Evolutionary conservation across 768 basidiomycete genomes (phyloP).

Genomic region (Filobasidium wieringae): DNA sequence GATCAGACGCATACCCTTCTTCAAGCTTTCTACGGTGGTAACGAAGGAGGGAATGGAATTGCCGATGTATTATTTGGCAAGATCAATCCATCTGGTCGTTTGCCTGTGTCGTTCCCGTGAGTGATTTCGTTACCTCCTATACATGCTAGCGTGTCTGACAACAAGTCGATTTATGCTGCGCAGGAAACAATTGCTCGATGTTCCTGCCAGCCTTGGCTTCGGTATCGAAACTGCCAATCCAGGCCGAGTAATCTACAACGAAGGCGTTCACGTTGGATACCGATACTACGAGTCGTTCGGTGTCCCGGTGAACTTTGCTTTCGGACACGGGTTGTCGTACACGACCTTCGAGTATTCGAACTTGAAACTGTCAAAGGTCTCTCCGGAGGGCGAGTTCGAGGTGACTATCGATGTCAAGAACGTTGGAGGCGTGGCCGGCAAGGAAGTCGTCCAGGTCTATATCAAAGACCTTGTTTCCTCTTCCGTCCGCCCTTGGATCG

Average conservation of each 20-base stretch:
- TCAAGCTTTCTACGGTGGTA: constrained; percentile 77
- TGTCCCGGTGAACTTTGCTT: constrained; percentile 8
- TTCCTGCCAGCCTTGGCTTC: neutral
- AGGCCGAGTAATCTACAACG: constrained; percentile 22
- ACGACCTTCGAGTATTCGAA: constrained; percentile 8
- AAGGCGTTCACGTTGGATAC: constrained; percentile 16
- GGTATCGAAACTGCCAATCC: neutral
- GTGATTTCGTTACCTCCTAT: too few species aligned
- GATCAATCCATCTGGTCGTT: constrained; percentile 52
- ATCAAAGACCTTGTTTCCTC: constrained; percentile 5
- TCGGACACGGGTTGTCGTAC: constrained; percentile 15
- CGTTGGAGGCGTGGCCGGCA: constrained; percentile 10
- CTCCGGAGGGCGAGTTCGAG: neutral
- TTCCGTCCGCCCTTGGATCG: neutral
- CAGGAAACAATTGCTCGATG: constrained; percentile 4
- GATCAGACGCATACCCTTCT: constrained; percentile 29
- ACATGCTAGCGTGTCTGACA: neutral
- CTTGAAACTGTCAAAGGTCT: neutral
- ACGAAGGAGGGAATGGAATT: constrained; percentile 50
- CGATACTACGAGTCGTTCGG: constrained; percentile 3
- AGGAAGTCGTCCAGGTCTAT: constrained; percentile 24
- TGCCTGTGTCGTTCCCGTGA: constrained; percentile 53
- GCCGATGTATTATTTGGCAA: constrained; percentile 55
- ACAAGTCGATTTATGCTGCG: too few species aligned
- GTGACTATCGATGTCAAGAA: constrained; percentile 16